phyloP scores from a whole-genome alignment of 768 basidiomycete genomes.

The Multifurca ochricompacta region DNA sequence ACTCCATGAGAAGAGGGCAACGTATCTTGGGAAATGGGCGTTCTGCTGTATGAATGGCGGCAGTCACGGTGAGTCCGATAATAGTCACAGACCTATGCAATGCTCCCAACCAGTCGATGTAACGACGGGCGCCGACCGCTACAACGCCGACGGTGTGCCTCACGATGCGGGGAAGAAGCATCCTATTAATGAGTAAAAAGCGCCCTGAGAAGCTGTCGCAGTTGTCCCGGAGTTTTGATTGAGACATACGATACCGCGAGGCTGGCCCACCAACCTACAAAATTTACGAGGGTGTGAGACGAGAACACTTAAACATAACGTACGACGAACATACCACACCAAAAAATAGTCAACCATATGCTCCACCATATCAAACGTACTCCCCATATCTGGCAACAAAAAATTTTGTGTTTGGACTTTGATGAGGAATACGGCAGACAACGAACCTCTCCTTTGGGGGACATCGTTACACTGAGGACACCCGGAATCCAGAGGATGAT shows the following conservation, averaged over 20 bases:
- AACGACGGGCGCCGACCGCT: slow-evolving; percentile 60
- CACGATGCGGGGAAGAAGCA: slow-evolving; percentile 43
- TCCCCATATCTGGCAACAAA: slow-evolving; percentile 42
- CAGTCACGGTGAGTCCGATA: not conserved
- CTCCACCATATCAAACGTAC: slow-evolving; percentile 70
- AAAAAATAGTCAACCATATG: slow-evolving; percentile 73
- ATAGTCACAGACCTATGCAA: slow-evolving; percentile 44
- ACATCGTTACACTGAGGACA: slow-evolving; percentile 54
- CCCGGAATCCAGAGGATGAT: slow-evolving; percentile 65
- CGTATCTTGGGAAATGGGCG: slow-evolving; percentile 34
- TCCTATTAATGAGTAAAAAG: slow-evolving; percentile 15
- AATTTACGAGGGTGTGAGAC: not conserved
- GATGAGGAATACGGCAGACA: slow-evolving; percentile 13
- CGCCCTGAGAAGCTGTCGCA: not conserved
- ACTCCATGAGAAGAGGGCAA: slow-evolving; percentile 63
- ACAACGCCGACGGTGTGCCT: slow-evolving; percentile 65
- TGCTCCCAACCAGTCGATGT: slow-evolving; percentile 71
- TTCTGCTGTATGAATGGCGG: slow-evolving; percentile 20
- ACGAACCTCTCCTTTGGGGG: slow-evolving; percentile 44
- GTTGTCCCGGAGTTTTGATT: not conserved
- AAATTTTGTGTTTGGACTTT: not conserved
- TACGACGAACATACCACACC: slow-evolving; percentile 47
- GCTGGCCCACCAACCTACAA: slow-evolving; percentile 68
- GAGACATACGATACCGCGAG: slow-evolving; percentile 52
- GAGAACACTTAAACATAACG: not conserved